phyloP scores from a whole-genome alignment of 805 yeast species.

The Cyberlindnera saturnus region DNA sequence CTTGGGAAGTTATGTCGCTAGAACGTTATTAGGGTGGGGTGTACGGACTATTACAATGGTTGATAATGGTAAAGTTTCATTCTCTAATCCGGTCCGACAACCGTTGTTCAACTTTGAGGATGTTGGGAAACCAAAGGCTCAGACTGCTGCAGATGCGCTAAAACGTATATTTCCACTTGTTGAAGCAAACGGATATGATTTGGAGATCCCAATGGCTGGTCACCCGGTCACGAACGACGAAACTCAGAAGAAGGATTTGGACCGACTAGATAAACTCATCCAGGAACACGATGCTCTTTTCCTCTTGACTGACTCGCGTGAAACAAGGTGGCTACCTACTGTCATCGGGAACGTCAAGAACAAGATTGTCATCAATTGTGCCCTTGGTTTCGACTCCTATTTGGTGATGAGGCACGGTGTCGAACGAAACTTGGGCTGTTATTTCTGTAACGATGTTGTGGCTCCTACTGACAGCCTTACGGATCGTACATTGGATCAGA shows the following conservation, averaged over 20 bases:
- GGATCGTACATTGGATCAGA: slow-evolving; percentile 88
- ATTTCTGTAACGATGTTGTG: slow-evolving; percentile 91
- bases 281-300: slow-evolving; percentile 70
- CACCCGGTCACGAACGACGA: slow-evolving; percentile 66
- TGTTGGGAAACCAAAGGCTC: slow-evolving; percentile 71
- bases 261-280: slow-evolving; percentile 45
- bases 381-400: slow-evolving; percentile 90
- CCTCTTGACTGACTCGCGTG: slow-evolving; percentile 88
- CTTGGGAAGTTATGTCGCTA: slow-evolving; percentile 83
- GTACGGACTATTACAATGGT: slow-evolving; percentile 79
- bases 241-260: slow-evolving; percentile 45
- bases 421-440: slow-evolving; percentile 63
- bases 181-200: slow-evolving; percentile 48
- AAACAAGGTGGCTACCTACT: slow-evolving; percentile 96
- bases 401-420: slow-evolving; percentile 90
- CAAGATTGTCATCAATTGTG: slow-evolving; percentile 84
- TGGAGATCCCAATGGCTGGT: slow-evolving; percentile 95
- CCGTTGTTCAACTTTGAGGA: slow-evolving; percentile 81
- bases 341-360: slow-evolving; percentile 59
- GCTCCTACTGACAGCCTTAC: slow-evolving; percentile 89
- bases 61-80: slow-evolving; percentile 84
- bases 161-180: slow-evolving; percentile 76
- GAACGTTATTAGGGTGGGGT: slow-evolving; percentile 94
- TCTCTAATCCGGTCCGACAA: slow-evolving; percentile 93
- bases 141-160: slow-evolving; percentile 67